Conservation (phyloP, 1,284 basidiomycete species). For the Polyporus tsugae region DNA sequence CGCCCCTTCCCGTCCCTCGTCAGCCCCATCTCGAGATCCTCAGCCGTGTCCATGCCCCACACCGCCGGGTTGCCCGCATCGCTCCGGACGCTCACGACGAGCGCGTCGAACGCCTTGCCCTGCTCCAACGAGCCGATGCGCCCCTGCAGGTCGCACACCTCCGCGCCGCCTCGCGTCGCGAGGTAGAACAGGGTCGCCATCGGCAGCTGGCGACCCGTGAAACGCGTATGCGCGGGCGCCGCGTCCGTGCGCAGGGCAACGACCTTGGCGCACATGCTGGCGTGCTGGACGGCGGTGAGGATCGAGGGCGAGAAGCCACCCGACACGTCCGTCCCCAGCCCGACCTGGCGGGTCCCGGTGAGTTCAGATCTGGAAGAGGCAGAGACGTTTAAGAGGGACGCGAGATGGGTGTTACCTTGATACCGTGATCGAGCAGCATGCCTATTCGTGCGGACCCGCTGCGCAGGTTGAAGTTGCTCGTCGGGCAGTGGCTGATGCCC, state of each 20-base stretch:
- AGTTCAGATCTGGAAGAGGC: background rate
- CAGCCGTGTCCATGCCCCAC: slow-evolving; percentile 58
- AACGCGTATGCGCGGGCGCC: slow-evolving; percentile 42
- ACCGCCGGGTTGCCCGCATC: slow-evolving; percentile 67
- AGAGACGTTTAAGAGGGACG: background rate
- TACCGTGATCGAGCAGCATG: slow-evolving; percentile 80
- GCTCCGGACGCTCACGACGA: slow-evolving; percentile 66
- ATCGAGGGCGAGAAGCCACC: slow-evolving; percentile 92
- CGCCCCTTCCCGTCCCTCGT: slow-evolving; percentile 29
- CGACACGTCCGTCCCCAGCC: slow-evolving; percentile 91
- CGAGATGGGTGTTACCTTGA: slow-evolving; percentile 69
- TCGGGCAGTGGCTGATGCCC: slow-evolving; percentile 93
- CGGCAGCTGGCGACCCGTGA: slow-evolving; percentile 71
- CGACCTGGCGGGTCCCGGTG: slow-evolving; percentile 60
- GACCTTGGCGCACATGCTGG: slow-evolving; percentile 86
- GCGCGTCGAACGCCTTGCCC: slow-evolving; percentile 93
- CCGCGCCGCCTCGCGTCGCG: slow-evolving; percentile 92
- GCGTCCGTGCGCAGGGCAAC: slow-evolving; percentile 51
- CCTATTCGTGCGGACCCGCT: slow-evolving; percentile 87
- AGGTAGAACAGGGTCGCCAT: slow-evolving; percentile 87
- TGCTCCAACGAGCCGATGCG: slow-evolving; percentile 81
- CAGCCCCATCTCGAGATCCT: slow-evolving; percentile 39
- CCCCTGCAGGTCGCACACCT: slow-evolving; percentile 78
- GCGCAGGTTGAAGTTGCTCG: slow-evolving; percentile 90
- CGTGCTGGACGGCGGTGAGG: slow-evolving; percentile 83